These are phyloP conservation scores for Geum urbanum DNA, from an alignment of 306 rosid genomes.

Conservation along the genomic window DNA sequence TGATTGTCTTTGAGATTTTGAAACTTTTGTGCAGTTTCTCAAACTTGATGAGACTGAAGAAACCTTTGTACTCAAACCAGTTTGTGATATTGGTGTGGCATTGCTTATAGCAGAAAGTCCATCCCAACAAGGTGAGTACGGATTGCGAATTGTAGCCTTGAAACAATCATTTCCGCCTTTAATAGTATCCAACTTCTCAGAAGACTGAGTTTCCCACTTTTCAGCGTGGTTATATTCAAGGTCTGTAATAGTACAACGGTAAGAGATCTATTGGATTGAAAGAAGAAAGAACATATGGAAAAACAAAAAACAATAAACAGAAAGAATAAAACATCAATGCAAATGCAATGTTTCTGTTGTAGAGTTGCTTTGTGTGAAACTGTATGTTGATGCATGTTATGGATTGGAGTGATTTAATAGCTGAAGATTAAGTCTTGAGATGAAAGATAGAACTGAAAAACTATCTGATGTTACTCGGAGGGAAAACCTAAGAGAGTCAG, in stretches of 20 bases:
- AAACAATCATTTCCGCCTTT: constrained; percentile 4
- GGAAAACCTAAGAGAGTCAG: neutral
- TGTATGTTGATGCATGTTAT: neutral
- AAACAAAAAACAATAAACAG: neutral
- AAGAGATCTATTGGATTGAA: neutral
- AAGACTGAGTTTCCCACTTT: neutral
- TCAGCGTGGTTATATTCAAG: constrained; percentile 6
- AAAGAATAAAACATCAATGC: neutral
- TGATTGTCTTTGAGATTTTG: constrained; percentile 10
- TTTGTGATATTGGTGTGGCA: constrained; percentile 9
- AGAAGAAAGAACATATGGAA: neutral
- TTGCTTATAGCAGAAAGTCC: constrained; percentile 14
- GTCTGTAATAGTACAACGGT: constrained; percentile 16
- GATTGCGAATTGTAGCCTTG: neutral
- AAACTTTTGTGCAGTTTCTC: neutral
- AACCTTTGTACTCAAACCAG: neutral
- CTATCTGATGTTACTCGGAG: neutral
- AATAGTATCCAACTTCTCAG: constrained; percentile 9
- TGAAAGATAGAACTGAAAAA: neutral
- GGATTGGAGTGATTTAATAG: neutral
- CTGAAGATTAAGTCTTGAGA: neutral
- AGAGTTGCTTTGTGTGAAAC: neutral
- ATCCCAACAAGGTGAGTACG: constrained; percentile 8
- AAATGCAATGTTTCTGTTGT: neutral
- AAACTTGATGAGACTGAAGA: constrained; percentile 1